Base-by-base conservation (phyloP, 768 basidiomycete genomes). In the Cystobasidium tubakii region DNA sequence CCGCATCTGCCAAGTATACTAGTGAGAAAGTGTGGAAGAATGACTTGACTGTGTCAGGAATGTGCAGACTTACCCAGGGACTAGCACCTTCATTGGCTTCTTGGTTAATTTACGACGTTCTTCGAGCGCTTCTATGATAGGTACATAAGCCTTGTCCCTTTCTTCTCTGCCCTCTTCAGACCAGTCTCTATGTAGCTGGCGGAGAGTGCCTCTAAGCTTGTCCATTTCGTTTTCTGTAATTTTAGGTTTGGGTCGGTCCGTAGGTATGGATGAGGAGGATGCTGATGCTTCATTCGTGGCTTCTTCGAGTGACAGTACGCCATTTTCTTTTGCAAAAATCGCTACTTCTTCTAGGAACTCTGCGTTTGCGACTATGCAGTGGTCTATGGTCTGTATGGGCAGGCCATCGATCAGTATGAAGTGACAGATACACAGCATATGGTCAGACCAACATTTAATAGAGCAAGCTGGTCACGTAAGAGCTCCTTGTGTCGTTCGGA, bases 281-380 rank as follows among this genome's bases (percentile, higher is more conserved):
- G 12, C 12, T 54, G 6, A 10, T 29, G 25, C 53, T 53, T 15
- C 34, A 27, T 67, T 46, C 10, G 39, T 39, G 15, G 6, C 29
- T 50, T 34, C 50, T 27, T 34, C 43, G 9, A 36, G 27, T 7
- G 29, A 27, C 15, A 71, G 36, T 10, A 71, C 15, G 55, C 46
- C 19, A 10, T 36, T 34, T 15, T 71, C 69, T 25, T 36, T 36
- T 9, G 54, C 69, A n/a, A 33, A 36, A 17, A 54, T 19, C 6
- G 69, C 69, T 31, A 71, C 55, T 12, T 71, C 69, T 44, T 71
- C 69, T 9, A 71, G 55, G 69, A 71, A 71, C 55, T 71, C 69
- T 10, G 69, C 69, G 34, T 71, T 71, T 33, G 33, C 44, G 15
- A 46, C 39, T 53, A 71, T 60, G 69, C 69, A 71, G 39, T 71